These are phyloP conservation scores for Arctostaphylos glauca DNA, from an alignment of 148 eudicot species.

Conservation along the genomic window DNA sequence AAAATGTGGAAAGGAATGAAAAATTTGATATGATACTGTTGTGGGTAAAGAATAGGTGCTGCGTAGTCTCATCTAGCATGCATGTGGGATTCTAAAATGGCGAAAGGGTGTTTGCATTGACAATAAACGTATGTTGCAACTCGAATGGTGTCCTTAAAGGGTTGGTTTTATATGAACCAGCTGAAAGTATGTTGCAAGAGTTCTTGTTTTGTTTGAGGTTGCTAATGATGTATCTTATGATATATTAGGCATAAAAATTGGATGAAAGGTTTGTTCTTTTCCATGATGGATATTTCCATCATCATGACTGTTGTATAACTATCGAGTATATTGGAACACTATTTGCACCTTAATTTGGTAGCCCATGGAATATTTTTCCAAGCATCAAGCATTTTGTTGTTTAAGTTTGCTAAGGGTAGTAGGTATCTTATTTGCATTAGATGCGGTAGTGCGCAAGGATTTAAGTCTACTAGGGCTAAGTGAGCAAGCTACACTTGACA, in stretches of 20 bases:
- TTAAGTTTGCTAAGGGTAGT: neutral
- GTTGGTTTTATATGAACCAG: neutral
- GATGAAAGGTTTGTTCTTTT: neutral
- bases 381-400: neutral
- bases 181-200: conserved; percentile 6
- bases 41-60: neutral
- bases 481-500: too few relatives aligned
- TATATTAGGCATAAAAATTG: neutral
- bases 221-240: neutral
- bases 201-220: neutral
- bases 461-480: too few relatives aligned
- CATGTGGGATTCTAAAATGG: neutral
- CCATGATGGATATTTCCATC: neutral
- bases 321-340: neutral
- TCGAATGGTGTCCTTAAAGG: neutral
- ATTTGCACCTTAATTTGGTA: neutral
- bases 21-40: too few relatives aligned
- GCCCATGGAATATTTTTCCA: neutral
- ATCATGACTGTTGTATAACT: neutral
- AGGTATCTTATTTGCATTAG: neutral
- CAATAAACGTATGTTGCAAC: neutral
- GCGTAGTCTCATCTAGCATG: neutral
- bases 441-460: too few relatives aligned
- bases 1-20: neutral
- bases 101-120: neutral